These are phyloP conservation scores for Thraustochytrium sp. DNA, from an alignment of 352 stramenopile genomes.

Conservation along the genomic window DNA sequence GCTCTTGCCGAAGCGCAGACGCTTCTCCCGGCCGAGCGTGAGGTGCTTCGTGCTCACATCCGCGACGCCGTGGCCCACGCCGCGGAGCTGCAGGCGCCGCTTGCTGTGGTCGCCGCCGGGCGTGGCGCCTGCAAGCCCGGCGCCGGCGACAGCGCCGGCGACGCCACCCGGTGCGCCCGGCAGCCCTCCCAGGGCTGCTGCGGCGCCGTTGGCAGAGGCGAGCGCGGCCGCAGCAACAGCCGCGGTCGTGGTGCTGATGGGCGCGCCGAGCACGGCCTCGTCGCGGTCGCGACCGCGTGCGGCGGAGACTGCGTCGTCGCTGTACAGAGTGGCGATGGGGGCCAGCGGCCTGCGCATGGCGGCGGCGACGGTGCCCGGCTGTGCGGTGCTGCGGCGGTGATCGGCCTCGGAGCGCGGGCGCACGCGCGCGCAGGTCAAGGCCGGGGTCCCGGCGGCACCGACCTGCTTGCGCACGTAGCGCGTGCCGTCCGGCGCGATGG, in stretches of 20 bases:
- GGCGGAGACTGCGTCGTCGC: not conserved
- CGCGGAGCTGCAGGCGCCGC: constrained; percentile 11
- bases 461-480: not conserved
- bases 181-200: not conserved
- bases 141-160: too few relatives aligned
- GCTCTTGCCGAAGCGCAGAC: constrained; percentile 24
- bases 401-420: not conserved
- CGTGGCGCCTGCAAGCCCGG: not conserved
- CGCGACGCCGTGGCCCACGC: not conserved
- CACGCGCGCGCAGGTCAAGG: constrained; percentile 8
- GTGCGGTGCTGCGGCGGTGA: not conserved
- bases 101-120: not conserved
- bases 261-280: not conserved
- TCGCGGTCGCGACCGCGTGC: not conserved
- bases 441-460: not conserved
- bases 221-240: not conserved
- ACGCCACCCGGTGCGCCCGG: too few relatives aligned
- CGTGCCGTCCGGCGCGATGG: not conserved
- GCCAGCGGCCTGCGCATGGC: too few relatives aligned
- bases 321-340: not conserved
- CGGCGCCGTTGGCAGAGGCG: not conserved
- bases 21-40: constrained; percentile 14
- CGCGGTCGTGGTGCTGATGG: not conserved
- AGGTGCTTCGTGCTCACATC: constrained; percentile 20
- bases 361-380: not conserved